phyloP scores from a whole-genome alignment of 495 filamentous ascomycete genomes.

The Astrothelium macrocarpum region DNA sequence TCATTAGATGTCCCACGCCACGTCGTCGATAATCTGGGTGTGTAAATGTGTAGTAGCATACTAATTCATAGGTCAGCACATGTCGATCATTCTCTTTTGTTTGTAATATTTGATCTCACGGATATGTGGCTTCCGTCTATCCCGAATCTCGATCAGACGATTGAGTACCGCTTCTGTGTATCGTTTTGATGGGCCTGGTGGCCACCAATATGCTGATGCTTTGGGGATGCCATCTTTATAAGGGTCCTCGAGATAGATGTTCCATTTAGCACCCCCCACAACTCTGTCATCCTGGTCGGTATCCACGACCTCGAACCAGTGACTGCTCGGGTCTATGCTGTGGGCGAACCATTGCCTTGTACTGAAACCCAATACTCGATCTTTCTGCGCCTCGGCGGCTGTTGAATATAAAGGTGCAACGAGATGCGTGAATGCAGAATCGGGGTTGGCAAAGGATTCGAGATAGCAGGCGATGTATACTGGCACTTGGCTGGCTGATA shows the following conservation, averaged over 20 bases:
- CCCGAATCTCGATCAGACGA: background rate
- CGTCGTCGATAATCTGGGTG: background rate
- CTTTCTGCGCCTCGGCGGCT: background rate
- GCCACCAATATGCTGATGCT: background rate
- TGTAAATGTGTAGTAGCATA: slow-evolving; percentile 4
- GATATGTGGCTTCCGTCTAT: background rate
- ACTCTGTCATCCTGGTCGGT: background rate
- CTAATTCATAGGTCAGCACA: background rate
- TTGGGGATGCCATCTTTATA: background rate
- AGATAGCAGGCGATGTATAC: background rate
- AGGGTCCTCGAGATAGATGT: background rate
- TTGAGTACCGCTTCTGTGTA: background rate
- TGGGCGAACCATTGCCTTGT: background rate
- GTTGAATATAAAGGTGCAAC: background rate
- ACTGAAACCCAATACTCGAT: background rate
- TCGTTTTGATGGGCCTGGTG: background rate
- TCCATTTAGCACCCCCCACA: background rate
- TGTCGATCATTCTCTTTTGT: background rate
- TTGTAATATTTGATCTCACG: background rate
- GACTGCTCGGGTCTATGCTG: background rate
- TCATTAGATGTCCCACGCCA: background rate
- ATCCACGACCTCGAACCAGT: background rate
- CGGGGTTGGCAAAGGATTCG: background rate
- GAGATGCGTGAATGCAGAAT: background rate
- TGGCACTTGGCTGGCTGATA: background rate